Evolutionary conservation across 345 rosid genomes (phyloP).

Genomic region (Euphorbia lathyris): DNA sequence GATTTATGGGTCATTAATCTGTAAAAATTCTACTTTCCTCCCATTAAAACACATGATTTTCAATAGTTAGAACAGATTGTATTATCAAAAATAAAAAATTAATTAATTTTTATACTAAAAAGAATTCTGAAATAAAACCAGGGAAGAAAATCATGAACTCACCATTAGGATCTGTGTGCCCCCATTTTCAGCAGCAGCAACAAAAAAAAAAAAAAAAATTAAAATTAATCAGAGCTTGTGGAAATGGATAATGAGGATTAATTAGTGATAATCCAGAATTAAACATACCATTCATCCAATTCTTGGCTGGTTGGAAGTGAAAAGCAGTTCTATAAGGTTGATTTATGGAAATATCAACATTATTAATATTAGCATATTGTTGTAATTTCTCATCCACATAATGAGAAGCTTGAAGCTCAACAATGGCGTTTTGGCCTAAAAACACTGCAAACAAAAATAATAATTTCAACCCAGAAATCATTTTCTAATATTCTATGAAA

Average conservation of each 20-base stretch:
- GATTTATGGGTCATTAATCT: too few species aligned
- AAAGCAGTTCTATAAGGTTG: slow-evolving; percentile 67
- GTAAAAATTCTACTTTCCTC: too few species aligned
- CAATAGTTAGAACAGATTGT: too few species aligned
- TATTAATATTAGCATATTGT: too few species aligned
- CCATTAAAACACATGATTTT: too few species aligned
- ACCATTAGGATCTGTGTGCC: slow-evolving; percentile 73
- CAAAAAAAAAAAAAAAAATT: not conserved
- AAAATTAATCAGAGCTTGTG: not conserved
- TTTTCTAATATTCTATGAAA: too few species aligned
- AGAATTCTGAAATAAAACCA: not conserved
- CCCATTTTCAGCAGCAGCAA: not conserved
- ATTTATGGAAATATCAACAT: not conserved
- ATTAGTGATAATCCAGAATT: too few species aligned
- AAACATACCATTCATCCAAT: slow-evolving; percentile 70
- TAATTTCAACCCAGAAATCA: slow-evolving; percentile 5
- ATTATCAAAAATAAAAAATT: too few species aligned
- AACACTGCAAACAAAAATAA: slow-evolving; percentile 27
- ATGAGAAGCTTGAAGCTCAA: slow-evolving; percentile 52
- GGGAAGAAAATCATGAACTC: slow-evolving; percentile 16
- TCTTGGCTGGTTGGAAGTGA: slow-evolving; percentile 70
- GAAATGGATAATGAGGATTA: too few species aligned
- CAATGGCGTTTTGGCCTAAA: not conserved
- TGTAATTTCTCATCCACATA: slow-evolving; percentile 14
- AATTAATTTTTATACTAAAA: too few species aligned